Base-by-base conservation (phyloP, 2,329 filamentous ascomycete genomes). In the Paecilomyces formosus region DNA sequence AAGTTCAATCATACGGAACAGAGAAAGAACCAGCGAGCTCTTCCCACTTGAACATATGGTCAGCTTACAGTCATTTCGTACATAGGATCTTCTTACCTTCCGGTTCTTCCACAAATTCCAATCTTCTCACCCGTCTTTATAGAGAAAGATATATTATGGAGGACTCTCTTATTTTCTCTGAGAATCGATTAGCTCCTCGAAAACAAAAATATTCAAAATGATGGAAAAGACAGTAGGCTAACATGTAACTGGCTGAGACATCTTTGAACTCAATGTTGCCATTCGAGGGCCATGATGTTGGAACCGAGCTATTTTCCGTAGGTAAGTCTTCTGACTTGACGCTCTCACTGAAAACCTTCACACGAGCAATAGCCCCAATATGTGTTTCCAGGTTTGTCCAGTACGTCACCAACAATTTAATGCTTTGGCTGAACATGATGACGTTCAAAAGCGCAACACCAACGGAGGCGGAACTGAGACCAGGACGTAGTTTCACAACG, bases 351-450 rank as follows among this genome's bases (percentile, higher is more conserved):
- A 85, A 85, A n/a, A 76, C 75, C 65, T 81, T 82, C 61, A 85
- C 76, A 22, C 84, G 76, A 3, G 79, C 74, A 8, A 86, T 77
- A 9, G 82, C 82, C 7, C 83, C 83, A 52, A 86, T 78, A 39
- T 79, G 78, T 0, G 82, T 85, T 62, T 86, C 84, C 15, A 86
- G 70, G 50, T 77, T 75, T 0, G 83, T 85, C 82, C 82, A 86
- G 53, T 76, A 78, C 18, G 74, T 74, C 7, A 83, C 74, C n/a
- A 83, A 67, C 9, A 78, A 66, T 58, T 79, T 80, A 59, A 85
- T 74, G 55, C 74, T 78, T 51, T 79, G 74, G 51, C 78, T 82
- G 67, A 85, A 82, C 22, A 76, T 69, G 26, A 85, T 78, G 35
- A 84, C 75, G 57, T 82, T 82, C 24, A 82, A 68, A 12, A 85